Evolutionary conservation across 768 basidiomycete species (phyloP).

Genomic region (Roridomyces roridus): DNA sequence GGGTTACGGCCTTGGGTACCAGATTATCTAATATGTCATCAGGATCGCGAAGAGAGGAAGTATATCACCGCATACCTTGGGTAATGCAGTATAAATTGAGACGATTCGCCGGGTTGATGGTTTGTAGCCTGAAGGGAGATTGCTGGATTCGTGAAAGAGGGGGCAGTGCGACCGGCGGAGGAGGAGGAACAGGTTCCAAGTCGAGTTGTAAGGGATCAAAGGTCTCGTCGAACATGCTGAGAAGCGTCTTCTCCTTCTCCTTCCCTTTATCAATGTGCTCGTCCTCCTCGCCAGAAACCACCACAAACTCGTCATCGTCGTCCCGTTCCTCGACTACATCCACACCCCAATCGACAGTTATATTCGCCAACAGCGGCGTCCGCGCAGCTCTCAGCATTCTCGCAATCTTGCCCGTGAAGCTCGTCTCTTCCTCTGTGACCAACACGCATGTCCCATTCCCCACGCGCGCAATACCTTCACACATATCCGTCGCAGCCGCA

Average conservation of each 20-base stretch:
- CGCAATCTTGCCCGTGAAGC: constrained; percentile 44
- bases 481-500: constrained; percentile 44
- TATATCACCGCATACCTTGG: constrained; percentile 10
- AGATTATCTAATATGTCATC: neutral
- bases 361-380: constrained; percentile 38
- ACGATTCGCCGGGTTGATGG: constrained; percentile 14
- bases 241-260: neutral
- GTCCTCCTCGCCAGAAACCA: no score
- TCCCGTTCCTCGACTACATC: neutral
- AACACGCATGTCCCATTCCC: constrained; percentile 49
- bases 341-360: constrained; percentile 44
- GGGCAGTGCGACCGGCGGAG: constrained; percentile 2
- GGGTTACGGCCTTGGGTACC: constrained; percentile 15
- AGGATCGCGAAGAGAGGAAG: neutral
- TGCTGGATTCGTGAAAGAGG: constrained; percentile 18
- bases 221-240: constrained; percentile 18
- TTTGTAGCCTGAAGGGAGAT: constrained; percentile 20
- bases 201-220: constrained; percentile 1
- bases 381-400: constrained; percentile 47
- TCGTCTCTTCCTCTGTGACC: constrained; percentile 39
- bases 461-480: constrained; percentile 44
- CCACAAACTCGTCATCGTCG: constrained; percentile 14
- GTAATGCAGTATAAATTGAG: constrained; percentile 16
- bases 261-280: constrained; percentile 2
- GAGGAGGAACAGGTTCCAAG: constrained; percentile 6